Evolutionary conservation across 208 protist species (phyloP), one percentile per base, ranked within the genome.

Genomic region (Perkinsela sp.): DNA sequence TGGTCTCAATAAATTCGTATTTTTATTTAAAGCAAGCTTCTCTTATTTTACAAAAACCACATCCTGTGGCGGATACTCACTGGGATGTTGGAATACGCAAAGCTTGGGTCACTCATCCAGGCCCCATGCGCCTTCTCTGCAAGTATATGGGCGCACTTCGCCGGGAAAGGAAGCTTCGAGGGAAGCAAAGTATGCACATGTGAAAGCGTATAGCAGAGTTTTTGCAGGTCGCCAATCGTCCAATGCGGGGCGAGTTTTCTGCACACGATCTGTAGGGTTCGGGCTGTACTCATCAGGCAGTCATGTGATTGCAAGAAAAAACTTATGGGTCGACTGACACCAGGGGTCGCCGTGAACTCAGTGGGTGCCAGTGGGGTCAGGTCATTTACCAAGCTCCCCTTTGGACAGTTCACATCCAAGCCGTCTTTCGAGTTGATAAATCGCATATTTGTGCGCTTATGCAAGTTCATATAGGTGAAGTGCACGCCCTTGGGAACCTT

Each of bases 141-240:
- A 30, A 92, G 75, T 0, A 75, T 70, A 75, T 92, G 86, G 0
- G 86, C 86, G 68, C 83, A 90, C 1, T 84, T 80, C 29, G 86
- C 85, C 1, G 83, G 73, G 78, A 92, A 82, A n/a, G 86, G 86
- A 68, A 92, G 78, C 74, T 92, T 92, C 69, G 86, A 90, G n/a
- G 84, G 69, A 74, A 79, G 74, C 31, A 84, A 75, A 0, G 84
- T 66, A 31, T 84, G 29, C 48, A 82, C 81, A 66, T 86, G 82
- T 6, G 80, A 76, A 78, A 89, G 80, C 1, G 80, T 75, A 71
- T 87, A 77, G 15, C 80, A 75, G 30, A 91, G 69, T 66, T 84
- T 77, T 77, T 92, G 86, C 65, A 90, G 78, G 67, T 89, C 83
- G 13, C 74, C 69, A 0, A 92, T 66, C 66, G 80, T 77, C 16